A percentile compares a stretch with the other conserved stretches of the same genome.
Conservation (phyloP, 2,329 filamentous ascomycete species). For the Ceratocystis albifundus region DNA sequence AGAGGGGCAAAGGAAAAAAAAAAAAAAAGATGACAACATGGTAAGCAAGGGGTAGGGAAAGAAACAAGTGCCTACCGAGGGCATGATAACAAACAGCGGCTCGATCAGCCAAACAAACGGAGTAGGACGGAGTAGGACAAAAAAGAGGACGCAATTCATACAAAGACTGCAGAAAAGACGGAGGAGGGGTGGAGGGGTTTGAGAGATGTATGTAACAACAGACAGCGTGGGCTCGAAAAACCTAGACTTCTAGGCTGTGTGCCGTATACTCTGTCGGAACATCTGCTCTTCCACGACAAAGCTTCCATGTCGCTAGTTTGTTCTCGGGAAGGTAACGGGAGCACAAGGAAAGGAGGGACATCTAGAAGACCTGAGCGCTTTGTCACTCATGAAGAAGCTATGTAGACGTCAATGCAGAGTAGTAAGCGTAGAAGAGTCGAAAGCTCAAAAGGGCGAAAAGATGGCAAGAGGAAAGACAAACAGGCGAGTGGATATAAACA, state of each 20-base stretch:
- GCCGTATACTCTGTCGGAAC: neutral
- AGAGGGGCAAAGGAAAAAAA: constrained; percentile 3
- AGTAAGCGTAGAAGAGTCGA: neutral
- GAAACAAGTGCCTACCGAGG: neutral
- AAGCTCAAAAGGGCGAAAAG: neutral
- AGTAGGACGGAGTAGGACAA: neutral
- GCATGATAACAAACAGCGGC: constrained; percentile 6
- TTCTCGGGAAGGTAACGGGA: neutral
- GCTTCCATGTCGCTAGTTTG: neutral
- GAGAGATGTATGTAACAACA: neutral
- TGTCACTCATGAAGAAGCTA: constrained; percentile 1
- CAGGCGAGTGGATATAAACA: neutral
- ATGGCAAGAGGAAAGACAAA: neutral
- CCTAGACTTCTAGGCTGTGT: neutral
- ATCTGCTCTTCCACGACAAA: neutral
- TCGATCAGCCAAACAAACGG: neutral
- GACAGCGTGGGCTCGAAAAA: neutral
- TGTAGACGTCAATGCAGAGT: neutral
- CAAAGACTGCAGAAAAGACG: neutral
- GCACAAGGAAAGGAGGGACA: neutral
- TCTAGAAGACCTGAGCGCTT: constrained; percentile 6
- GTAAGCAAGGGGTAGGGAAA: neutral
- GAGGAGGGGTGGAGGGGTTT: neutral
- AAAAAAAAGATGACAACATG: neutral
- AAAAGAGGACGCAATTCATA: neutral